Evolutionary conservation across 2,329 filamentous ascomycete genomes (phyloP), one percentile per base, ranked within the genome.

Genomic region (Pseudogymnoascus sp.): DNA sequence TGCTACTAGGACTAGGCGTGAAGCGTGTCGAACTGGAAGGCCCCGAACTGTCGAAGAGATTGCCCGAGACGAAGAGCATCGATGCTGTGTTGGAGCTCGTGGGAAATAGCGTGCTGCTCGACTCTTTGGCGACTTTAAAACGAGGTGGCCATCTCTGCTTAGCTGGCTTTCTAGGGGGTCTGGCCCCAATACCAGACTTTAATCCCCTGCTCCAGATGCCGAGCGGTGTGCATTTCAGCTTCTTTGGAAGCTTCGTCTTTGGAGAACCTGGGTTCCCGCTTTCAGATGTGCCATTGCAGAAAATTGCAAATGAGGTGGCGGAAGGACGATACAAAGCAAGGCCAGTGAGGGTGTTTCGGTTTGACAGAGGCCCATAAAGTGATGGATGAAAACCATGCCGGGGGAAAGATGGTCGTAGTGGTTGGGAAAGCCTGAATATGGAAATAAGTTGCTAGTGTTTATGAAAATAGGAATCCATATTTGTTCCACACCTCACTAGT

Each of bases 111-210:
- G 61, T 61, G 8, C 18, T 63, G 1, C 64, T 67, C 8, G 67
- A 69, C 23, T 66, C 65, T 1, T n/a, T 68, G 7, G 60, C n/a
- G 5, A 62, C 67, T 21, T 28, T 62, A 2, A 43, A 52, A 9
- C 63, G 61, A 16, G 66, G 67, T 1, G 65, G 67, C 11, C 62
- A 63, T 8, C 21, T 69, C 2, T 67, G 60, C 33, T 45, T 63
- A 2, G 67, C 65, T 21, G 67, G 67, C 1, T 69, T 59, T 8
- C 60, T 69, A 2, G 68, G 68, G 7, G 68, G 67, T 0, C 65
- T 69, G 8, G 65, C 3, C 23, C 43, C 43, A 21, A 63, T 63
- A 31, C 41, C 12, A 11, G 65, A 65, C 11, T 66, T 66, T 58
- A 65, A 66, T 33, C 65, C 65, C n/a, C 16, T 66, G 3, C 23